Evolutionary conservation across 805 yeast species (phyloP).

Genomic region (Wickerhamomyces canadensis): DNA sequence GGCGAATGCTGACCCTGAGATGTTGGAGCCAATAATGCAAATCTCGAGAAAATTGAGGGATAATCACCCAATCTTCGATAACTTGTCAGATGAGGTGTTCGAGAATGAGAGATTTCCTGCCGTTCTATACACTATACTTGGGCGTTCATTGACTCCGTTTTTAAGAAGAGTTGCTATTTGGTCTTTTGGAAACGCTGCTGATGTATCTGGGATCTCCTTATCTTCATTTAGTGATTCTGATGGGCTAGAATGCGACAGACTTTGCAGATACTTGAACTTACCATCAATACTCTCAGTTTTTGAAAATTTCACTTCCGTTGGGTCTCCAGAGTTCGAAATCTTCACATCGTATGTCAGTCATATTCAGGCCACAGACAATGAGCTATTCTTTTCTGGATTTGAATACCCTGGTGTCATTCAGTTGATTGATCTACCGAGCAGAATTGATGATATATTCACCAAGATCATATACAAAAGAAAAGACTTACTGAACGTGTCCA

Average conservation of each 20-base stretch:
- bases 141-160: conserved; percentile 58
- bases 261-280: conserved; percentile 45
- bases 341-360: conserved; percentile 14
- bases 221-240: conserved; percentile 20
- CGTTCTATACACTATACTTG: conserved; percentile 46
- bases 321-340: conserved; percentile 22
- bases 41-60: conserved; percentile 18
- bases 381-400: conserved; percentile 23
- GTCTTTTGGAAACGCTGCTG: conserved; percentile 48
- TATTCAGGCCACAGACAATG: conserved; percentile 19
- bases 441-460: conserved; percentile 66
- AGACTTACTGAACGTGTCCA: conserved; percentile 33
- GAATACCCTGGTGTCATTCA: conserved; percentile 54
- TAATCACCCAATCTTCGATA: conserved; percentile 22
- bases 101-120: conserved; percentile 27
- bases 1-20: conserved; percentile 7
- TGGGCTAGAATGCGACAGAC: conserved; percentile 46
- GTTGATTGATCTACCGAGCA: conserved; percentile 58
- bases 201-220: conserved; percentile 27
- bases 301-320: conserved; percentile 5
- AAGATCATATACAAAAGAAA: conserved; percentile 43
- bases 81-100: conserved; percentile 23
- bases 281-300: conserved; percentile 31
- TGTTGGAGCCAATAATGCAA: conserved; percentile 4
- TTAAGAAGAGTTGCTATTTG: conserved; percentile 57